Evolutionary conservation across 495 filamentous ascomycete genomes (phyloP).

Genomic region (Diplogelasinospora grovesii): DNA sequence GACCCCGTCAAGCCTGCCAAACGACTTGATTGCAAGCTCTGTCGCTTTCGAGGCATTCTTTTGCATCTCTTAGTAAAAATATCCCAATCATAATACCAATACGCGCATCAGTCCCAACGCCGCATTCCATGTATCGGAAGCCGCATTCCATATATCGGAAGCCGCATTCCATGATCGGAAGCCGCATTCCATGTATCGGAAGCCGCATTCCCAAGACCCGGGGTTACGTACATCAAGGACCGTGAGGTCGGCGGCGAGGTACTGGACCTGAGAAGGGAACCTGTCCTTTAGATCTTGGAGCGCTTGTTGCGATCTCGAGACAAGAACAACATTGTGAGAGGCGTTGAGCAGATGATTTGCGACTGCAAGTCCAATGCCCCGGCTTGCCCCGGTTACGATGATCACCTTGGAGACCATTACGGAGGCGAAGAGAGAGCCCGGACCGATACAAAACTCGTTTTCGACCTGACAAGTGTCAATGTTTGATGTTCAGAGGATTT

Average conservation of each 20-base stretch:
- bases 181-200: too few species aligned
- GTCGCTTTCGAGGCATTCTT: slow-evolving; percentile 54
- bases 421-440: too few species aligned
- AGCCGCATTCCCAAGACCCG: too few species aligned
- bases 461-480: too few species aligned
- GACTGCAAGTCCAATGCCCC: slow-evolving; percentile 78
- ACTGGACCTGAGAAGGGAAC: slow-evolving; percentile 61
- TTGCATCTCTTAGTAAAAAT: slow-evolving; percentile 2
- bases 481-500: too few species aligned
- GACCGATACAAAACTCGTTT: too few species aligned
- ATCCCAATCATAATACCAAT: too few species aligned
- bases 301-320: slow-evolving; percentile 62
- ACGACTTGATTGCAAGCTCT: slow-evolving; percentile 55
- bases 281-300: slow-evolving; percentile 60
- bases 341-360: slow-evolving; percentile 63
- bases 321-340: slow-evolving; percentile 64
- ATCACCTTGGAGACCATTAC: slow-evolving; percentile 49
- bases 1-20: slow-evolving; percentile 70
- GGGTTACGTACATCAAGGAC: slow-evolving; percentile 46
- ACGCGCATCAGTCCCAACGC: too few species aligned
- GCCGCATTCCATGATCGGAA: too few species aligned
- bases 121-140: too few species aligned
- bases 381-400: slow-evolving; percentile 63
- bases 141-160: too few species aligned
- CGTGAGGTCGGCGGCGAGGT: slow-evolving; percentile 68